phyloP scores from a whole-genome alignment of 148 eudicot species.

The Vaccinium myrtillus region DNA sequence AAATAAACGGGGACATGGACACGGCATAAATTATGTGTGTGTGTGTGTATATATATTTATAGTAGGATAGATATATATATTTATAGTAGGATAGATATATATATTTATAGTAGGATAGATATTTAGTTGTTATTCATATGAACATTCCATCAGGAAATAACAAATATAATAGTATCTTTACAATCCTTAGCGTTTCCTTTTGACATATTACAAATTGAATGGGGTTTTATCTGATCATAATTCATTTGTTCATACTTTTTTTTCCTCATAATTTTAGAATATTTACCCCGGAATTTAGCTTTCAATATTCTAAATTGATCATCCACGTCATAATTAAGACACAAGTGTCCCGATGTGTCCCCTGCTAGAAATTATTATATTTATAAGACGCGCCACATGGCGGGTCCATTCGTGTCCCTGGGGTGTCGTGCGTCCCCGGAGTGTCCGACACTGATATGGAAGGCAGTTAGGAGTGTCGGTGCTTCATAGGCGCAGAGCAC shows the following conservation, averaged over 20 bases:
- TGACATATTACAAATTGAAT: neutral
- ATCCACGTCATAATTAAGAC: too few species aligned
- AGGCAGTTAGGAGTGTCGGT: neutral
- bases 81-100: neutral
- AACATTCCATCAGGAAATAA: neutral
- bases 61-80: neutral
- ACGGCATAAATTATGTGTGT: neutral
- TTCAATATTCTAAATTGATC: neutral
- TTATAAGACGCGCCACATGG: neutral
- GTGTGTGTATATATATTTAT: neutral
- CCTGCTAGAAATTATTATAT: neutral
- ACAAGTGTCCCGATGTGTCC: neutral
- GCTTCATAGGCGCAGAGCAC: neutral
- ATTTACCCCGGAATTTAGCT: neutral
- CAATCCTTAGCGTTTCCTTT: neutral
- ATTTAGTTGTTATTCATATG: neutral
- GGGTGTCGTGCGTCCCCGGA: neutral
- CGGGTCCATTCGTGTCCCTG: neutral
- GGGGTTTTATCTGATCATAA: neutral
- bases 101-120: neutral
- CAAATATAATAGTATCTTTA: neutral
- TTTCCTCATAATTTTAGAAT: neutral
- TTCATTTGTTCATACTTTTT: neutral
- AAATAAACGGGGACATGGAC: neutral
- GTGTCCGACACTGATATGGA: neutral